Evolutionary conservation across 176 grass and related monocot genomes (phyloP).

Genomic region (Oryza rufipogon): DNA sequence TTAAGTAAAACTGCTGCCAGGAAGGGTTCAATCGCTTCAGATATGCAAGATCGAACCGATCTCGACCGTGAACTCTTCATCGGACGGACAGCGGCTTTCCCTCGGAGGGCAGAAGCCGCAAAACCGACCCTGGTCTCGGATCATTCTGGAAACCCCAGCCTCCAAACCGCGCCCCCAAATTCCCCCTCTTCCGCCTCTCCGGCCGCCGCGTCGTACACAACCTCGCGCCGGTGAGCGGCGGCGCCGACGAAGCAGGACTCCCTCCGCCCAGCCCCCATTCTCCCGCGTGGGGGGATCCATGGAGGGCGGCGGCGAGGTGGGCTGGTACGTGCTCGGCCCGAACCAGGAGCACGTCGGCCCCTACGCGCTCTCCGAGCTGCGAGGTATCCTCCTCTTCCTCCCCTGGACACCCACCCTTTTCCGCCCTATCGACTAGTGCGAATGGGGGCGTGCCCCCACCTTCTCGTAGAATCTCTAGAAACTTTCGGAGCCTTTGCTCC

Average conservation of each 20-base stretch:
- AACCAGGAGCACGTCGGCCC: conserved; percentile 86
- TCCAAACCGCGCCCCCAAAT: neutral
- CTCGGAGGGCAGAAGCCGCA: neutral
- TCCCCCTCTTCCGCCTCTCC: neutral
- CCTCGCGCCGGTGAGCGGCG: neutral
- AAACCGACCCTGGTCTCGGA: conserved; percentile 28
- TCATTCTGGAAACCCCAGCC: conserved; percentile 34
- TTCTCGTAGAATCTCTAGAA: neutral
- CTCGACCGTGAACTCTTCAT: conserved; percentile 7
- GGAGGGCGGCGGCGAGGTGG: conserved; percentile 52
- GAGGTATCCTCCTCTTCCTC: conserved; percentile 43
- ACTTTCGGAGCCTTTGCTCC: conserved; percentile 1
- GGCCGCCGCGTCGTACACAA: neutral
- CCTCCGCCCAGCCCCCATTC: neutral
- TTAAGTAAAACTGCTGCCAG: too few species aligned
- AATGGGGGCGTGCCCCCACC: conserved; percentile 10
- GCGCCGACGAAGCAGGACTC: neutral
- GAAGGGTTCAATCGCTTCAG: too few species aligned
- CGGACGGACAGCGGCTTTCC: conserved; percentile 13
- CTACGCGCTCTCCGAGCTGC: conserved; percentile 74
- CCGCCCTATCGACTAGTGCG: neutral
- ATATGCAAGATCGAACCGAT: neutral
- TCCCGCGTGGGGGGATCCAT: conserved; percentile 28
- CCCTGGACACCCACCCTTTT: neutral
- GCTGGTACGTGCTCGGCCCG: conserved; percentile 88